Evolutionary conservation across 2,329 filamentous ascomycete species (phyloP), one percentile per base, ranked within the genome.

Genomic region (Mycosphaerelloides madeirae): DNA sequence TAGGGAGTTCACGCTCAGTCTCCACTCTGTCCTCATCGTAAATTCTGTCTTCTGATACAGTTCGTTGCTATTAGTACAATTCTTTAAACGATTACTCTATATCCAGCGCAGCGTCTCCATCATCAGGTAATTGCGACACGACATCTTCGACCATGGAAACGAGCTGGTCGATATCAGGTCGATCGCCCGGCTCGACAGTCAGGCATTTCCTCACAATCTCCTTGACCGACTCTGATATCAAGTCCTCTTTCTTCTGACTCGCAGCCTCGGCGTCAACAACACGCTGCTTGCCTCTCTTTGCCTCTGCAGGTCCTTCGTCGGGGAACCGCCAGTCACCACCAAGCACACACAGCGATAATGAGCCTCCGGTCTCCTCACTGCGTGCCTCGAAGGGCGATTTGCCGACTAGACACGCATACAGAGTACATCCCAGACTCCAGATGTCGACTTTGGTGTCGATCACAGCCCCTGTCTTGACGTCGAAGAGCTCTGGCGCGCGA

Each of bases 401-500:
- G 54, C 93, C 93, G 20, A 97, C 88, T 8, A 98, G 77, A 62
- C 93, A 97, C 29, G 93, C 93, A 68, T 95, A 98, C 34, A 98
- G 75, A n/a, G 93, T 97, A 73, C 93, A 97, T 40, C 93, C 93
- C 16, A 98, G 72, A 13, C 87, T 95, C 93, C 93, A 98, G 54
- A 98, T 95, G 67, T 98, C 93, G 31, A 95, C 88, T 65, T 96
- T 96, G 11, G 90, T 95, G 68, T 97, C 93, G 61, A 98, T 85
- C 39, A 88, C 80, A 38, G 84, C 83, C 51, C 87, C 91, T 3
- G 89, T 96, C 70, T 95, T 95, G 44, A 97, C 93, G 66, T 98
- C 93, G 68, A 98, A 98, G 49, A 98, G 82, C 69, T 98, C 93
- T 0, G 93, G 93, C 1, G 93, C 93, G 48, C 93, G 88, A 71